A percentile compares a stretch with the other conserved stretches of the same genome.
Evolutionary conservation across 2,329 filamentous ascomycete species (phyloP).

Genomic region (Neoscytalidium dimidiatum): DNA sequence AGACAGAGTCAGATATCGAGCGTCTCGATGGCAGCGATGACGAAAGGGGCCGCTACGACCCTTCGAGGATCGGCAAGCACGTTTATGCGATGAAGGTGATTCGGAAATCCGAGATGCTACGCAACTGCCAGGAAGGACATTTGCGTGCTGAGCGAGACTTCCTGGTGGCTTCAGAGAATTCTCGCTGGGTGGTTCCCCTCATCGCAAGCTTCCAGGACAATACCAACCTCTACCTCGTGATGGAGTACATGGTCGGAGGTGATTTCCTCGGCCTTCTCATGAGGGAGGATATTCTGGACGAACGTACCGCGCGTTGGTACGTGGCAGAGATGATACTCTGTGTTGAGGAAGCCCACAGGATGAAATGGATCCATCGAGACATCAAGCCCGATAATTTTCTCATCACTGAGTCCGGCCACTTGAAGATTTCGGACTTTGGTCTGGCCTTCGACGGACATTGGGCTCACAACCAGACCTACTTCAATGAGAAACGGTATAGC

Average conservation of each 20-base stretch:
- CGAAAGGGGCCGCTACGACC: constrained; percentile 4
- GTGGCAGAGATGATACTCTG: constrained; percentile 95
- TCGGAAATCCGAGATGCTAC: constrained; percentile 88
- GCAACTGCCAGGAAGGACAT: constrained; percentile 89
- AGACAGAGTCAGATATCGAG: constrained; percentile 22
- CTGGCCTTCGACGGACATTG: constrained; percentile 94
- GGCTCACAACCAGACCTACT: constrained; percentile 87
- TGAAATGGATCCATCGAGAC: constrained; percentile 91
- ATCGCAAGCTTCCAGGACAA: constrained; percentile 87
- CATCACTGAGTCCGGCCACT: constrained; percentile 81
- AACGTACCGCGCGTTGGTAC: constrained; percentile 80
- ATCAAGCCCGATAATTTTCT: constrained; percentile 98
- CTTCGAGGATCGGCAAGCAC: constrained; percentile 47
- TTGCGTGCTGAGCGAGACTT: constrained; percentile 90
- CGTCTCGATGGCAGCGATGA: constrained; percentile 20
- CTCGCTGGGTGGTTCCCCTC: constrained; percentile 85
- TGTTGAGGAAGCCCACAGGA: constrained; percentile 85
- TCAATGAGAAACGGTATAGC: constrained; percentile 77
- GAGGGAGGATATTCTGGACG: constrained; percentile 78
- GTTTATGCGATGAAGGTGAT: constrained; percentile 98
- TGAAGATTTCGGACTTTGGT: constrained; percentile 96
- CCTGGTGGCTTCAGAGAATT: constrained; percentile 83
- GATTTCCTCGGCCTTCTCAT: constrained; percentile 89
- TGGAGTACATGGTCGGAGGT: constrained; percentile 98
- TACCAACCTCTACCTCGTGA: constrained; percentile 84